These are phyloP conservation scores for Nakazawaea populi DNA, from an alignment of 805 yeast species.

Conservation along the genomic window DNA sequence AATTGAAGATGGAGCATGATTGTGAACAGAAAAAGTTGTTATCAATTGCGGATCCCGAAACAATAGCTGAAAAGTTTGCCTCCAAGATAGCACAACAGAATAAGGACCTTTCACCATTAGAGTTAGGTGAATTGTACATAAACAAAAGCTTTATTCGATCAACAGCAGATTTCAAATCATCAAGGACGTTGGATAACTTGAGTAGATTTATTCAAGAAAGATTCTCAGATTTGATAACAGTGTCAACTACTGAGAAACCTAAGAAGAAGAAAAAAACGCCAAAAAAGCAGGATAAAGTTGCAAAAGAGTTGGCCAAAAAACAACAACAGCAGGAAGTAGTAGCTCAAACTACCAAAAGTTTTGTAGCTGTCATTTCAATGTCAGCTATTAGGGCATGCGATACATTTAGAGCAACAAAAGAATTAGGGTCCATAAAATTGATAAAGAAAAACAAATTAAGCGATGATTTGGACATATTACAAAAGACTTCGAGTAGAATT, in stretches of 20 bases:
- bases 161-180: constrained; percentile 50
- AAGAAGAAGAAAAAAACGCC: constrained; percentile 19
- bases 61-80: constrained; percentile 65
- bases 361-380: constrained; percentile 53
- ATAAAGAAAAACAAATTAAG: constrained; percentile 70
- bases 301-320: constrained; percentile 21
- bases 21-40: constrained; percentile 48
- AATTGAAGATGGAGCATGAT: constrained; percentile 61
- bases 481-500: constrained; percentile 40
- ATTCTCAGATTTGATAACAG: constrained; percentile 41
- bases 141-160: constrained; percentile 52
- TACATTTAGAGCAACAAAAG: constrained; percentile 56
- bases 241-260: constrained; percentile 17
- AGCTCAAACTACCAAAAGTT: constrained; percentile 28
- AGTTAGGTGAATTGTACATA: constrained; percentile 58
- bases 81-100: constrained; percentile 51
- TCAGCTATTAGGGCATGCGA: constrained; percentile 90
- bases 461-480: constrained; percentile 48
- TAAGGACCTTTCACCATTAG: constrained; percentile 68
- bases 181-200: constrained; percentile 51
- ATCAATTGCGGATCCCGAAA: constrained; percentile 49
- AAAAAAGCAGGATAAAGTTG: constrained; percentile 19
- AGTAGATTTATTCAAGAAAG: constrained; percentile 45
- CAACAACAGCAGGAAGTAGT: constrained; percentile 10
- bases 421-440: constrained; percentile 55